Evolutionary conservation across 2,329 filamentous ascomycete species (phyloP), one percentile per base, ranked within the genome.

Genomic region (Curvularia verruculosa): DNA sequence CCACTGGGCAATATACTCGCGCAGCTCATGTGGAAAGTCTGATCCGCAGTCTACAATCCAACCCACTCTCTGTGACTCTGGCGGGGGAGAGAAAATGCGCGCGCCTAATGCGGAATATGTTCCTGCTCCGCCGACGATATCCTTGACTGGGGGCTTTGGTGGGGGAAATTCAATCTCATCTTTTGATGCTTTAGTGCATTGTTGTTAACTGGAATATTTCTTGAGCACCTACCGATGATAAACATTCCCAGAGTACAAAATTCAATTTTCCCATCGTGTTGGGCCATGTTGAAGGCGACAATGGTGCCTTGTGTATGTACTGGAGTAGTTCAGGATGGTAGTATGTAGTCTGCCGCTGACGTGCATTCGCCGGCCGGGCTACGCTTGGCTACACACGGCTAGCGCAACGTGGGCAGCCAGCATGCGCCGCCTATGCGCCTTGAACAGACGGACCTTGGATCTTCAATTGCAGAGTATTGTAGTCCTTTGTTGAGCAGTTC

Each of bases 21-120:
- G 83, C 50, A 96, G 81, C 12, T 84, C 78, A 0, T 80, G 62
- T 0, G 94, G 93, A 65, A 98, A 98, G 77, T 98, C 95, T 15
- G 86, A 89, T 28, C 95, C 95, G 68, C 87, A 85, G 76, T 99
- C 94, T 41, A 98, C 86, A 60, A 98, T 88, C 93, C 93, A 98
- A 61, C 91, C 92, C 5, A 98, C 86, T 2, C 84, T 83, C 36
- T 80, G 82, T 21, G 91, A 90, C 44, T 82, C 67, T 7, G 76
- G 71, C 3, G 87, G 83, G 2, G 91, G 90, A 4, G 92, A 94
- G 74, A 96, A 89, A 47, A 99, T 82, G 29, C 95, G 90, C 18
- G 95, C 95, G 19, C 95, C 95, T 6, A 98, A 81, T 7, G 92
- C 92, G 8, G 90, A 89, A 75, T 91, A 98, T 2, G 92, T 85